A percentile compares a stretch with the other conserved stretches of the same genome.
These are phyloP conservation scores for Syzygium malaccense DNA, from an alignment of 441 rosid genomes.

Conservation along the genomic window DNA sequence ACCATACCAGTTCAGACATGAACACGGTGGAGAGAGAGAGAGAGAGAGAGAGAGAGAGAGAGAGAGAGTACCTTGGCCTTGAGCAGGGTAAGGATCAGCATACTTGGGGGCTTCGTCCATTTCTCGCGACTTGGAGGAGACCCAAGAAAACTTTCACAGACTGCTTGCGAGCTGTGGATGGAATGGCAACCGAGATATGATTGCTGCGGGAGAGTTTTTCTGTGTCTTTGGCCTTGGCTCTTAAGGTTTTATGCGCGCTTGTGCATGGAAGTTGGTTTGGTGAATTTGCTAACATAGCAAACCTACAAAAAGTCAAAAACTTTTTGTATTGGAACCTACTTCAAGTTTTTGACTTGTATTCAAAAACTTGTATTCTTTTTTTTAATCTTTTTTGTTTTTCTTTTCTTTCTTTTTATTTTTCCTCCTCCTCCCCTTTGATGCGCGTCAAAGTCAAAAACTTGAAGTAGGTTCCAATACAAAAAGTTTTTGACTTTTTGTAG, in stretches of 20 bases:
- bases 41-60: not conserved
- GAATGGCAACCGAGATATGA: accelerated
- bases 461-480: no score
- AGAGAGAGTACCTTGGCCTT: conserved; percentile 42
- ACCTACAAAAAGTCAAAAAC: no score
- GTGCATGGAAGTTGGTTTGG: not conserved
- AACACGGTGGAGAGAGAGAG: not conserved
- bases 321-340: no score
- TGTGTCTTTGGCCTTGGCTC: accelerated
- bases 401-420: no score
- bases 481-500: no score
- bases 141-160: not conserved
- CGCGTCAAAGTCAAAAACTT: no score
- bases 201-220: accelerated
- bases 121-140: not conserved
- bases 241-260: not conserved
- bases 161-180: not conserved
- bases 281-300: no score
- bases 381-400: no score
- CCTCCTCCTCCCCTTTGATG: no score
- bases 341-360: no score
- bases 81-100: conserved; percentile 68
- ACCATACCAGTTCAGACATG: not conserved
- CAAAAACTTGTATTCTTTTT: no score
- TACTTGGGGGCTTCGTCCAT: conserved; percentile 52